Base-by-base conservation (phyloP, 768 basidiomycete genomes). In the Pleurotus giganteus region DNA sequence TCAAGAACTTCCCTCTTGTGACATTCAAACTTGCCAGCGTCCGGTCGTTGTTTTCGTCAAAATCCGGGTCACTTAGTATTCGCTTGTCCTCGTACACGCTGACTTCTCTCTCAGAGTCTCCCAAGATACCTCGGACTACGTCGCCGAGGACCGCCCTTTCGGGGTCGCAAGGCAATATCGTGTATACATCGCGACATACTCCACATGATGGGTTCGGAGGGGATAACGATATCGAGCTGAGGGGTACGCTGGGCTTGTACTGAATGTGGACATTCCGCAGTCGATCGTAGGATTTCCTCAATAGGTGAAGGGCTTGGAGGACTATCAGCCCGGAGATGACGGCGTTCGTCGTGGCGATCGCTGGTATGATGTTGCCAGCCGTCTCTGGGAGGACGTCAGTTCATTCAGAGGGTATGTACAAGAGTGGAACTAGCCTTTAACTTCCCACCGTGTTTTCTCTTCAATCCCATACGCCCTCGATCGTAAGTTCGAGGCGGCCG, bases 331-430 rank as follows among this genome's bases (percentile, higher is more conserved):
- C 97, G 0, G 97, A 89, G 60, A 98, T 85, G 69, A 99, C 91
- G 8, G 97, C 97, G 67, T 99, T 99, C 21, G 97, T 99, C 3
- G 97, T 99, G 4, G 97, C 97, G 63, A 99, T 98, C 1, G 97
- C 97, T 4, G 97, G 97, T 59, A 98, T 99, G 63, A 99, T 98
- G 70, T 99, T 99, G 8, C 97, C 97, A 0, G 97, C 97, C 92
- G 98, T 98, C 71, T 98, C 95, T 96, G 68, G 19, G 24, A 4
- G 36, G 21, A 32, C 15, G 28, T 34, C 39, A 31, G 24, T 44
- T 21, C 29, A 26, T 19, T 13, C 3, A 13, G 26, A 12, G 32
- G 26, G n/a, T 27, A 34, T 17, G 42, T 21, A 6, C 23, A 34
- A 49, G 44, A 23, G 28, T 21, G n/a, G n/a, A 0, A 60, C 69